Base-by-base conservation (phyloP, 208 protist species). In the Acanthamoeba culbertsoni region DNA sequence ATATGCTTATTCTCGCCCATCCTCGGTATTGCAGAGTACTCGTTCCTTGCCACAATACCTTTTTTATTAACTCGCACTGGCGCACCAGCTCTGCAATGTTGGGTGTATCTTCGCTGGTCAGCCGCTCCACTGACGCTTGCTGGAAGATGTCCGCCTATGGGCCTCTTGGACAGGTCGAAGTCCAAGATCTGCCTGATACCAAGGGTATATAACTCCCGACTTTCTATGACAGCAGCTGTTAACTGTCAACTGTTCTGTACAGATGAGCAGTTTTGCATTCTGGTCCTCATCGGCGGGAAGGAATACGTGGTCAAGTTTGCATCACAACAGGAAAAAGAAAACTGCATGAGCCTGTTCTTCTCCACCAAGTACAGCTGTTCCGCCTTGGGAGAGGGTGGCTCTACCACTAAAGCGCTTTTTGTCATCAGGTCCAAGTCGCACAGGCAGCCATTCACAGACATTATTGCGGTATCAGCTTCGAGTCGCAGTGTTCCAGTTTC, bases 341-440 rank as follows among this genome's bases (percentile, higher is more conserved):
- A 79, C 37, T 79, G 68, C 68, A 79, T 79, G 68, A 33, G n/a
- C 42, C 68, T 79, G 16, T 79, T 79, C 68, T 79, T 79, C 68
- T 51, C 68, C 40, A 79, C 68, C 42, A 79, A 79, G 68, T 79
- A 79, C 37, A 40, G 37, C 65, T 10, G 14, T 28, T 26, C 65
- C 37, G 8, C n/a, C n/a, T n/a, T n/a, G n/a, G n/a, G n/a, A n/a
- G n/a, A n/a, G n/a, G n/a, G n/a, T n/a, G n/a, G n/a, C 63, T 45
- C 55, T 8, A 31, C 55, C 0, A 62, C 55, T 28, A 63, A 6
- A n/a, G 57, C 57, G 57, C 57, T 31, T 63, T 18, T 43, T 6
- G 28, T 79, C 40, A 20, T 79, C 68, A 79, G 68, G 42, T 79
- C 68, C 12, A 79, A 79, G 68, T 43, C 68, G 10, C 68, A 79